Evolutionary conservation across 768 basidiomycete genomes (phyloP), one percentile per base, ranked within the genome.

Genomic region (Tylopilus balloui): DNA sequence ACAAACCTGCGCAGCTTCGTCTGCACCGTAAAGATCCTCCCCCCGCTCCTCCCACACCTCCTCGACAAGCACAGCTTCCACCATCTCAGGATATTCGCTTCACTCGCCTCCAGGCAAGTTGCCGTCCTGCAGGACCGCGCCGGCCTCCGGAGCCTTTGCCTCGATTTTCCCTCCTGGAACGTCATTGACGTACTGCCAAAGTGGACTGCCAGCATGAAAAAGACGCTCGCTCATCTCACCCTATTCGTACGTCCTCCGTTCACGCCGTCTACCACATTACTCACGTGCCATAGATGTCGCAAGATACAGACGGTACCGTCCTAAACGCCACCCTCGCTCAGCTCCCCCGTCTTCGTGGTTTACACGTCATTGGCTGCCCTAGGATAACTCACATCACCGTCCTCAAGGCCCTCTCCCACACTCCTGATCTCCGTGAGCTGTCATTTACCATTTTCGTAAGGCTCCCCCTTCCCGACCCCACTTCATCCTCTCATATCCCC

Each of bases 131-230:
- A 69, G 12, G 58, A 71, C 20, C 51, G 81, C 15, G 52, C 17
- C 64, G 63, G 39, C 0, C 61, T 87, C 27, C 70, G 71, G 11
- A 71, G 61, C 20, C 56, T 90, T 14, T 67, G 74, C 6, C 65
- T 89, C 23, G 80, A 87, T 42, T 72, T 65, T 43, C 78, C 80
- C n/a, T 79, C 79, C 3, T 83, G 82, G 81, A 78, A 76, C 54
- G 65, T 84, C 19, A 68, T 84, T 45, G 76, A 84, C 58, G 55
- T 70, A 7, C 59, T 90, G 17, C 83, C 86, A 10, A 62, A 54
- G 19, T 89, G 88, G 86, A 63, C 72, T 3, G 57, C 58, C 7
- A 58, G 59, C 23, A 60, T 83, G 41, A 65, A 66, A 37, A 61
- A 54, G 21, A 78, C 76, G 1, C 66, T 87, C 55, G 73, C 71